Conservation (phyloP, 2,329 filamentous ascomycete species). For the Penicillium polonicum region DNA sequence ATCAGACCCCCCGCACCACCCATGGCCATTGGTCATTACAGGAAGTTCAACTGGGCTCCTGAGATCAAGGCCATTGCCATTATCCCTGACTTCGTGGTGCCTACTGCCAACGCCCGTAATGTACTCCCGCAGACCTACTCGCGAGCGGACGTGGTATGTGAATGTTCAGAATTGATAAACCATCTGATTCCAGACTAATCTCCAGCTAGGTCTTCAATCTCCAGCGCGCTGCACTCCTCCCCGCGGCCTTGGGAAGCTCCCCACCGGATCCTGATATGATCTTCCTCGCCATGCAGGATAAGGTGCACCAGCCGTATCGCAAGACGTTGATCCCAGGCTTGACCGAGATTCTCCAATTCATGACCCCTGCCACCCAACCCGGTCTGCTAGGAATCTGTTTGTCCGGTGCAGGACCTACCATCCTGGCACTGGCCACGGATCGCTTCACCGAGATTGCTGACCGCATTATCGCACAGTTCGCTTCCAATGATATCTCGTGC, state of each 20-base stretch:
- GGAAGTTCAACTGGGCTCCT: constrained; percentile 88
- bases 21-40: constrained; percentile 88
- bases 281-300: constrained; percentile 98
- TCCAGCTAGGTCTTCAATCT: constrained; percentile 71
- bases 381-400: constrained; percentile 92
- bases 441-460: constrained; percentile 86
- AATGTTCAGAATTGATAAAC: background rate
- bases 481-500: constrained; percentile 65
- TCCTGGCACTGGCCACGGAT: constrained; percentile 84
- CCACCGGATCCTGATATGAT: constrained; percentile 92
- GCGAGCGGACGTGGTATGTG: constrained; percentile 74
- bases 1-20: constrained; percentile 85
- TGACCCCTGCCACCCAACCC: constrained; percentile 81
- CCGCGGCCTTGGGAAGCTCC: constrained; percentile 82
- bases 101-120: constrained; percentile 85
- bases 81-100: constrained; percentile 91
- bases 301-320: constrained; percentile 94
- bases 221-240: constrained; percentile 86
- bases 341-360: constrained; percentile 83
- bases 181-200: constrained; percentile 5
- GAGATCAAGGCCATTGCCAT: constrained; percentile 97
- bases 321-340: constrained; percentile 88
- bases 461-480: constrained; percentile 73
- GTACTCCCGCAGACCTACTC: constrained; percentile 80
- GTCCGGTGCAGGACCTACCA: constrained; percentile 91